These are phyloP conservation scores for Cercospora janseana DNA, from an alignment of 2,329 filamentous ascomycete species.

Conservation along the genomic window DNA sequence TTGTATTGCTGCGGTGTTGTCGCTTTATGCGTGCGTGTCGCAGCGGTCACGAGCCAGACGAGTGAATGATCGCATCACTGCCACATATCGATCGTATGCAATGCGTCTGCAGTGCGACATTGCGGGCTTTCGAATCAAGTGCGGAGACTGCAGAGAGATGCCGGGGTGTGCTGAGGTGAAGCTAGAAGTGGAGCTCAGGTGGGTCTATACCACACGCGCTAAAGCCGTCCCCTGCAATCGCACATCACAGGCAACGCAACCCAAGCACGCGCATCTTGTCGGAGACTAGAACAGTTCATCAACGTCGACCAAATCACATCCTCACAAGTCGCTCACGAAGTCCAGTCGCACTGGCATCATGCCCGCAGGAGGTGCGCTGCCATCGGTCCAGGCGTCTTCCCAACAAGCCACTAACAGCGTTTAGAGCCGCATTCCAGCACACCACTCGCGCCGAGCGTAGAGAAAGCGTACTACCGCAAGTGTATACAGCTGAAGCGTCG, in stretches of 20 bases:
- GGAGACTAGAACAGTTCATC: neutral
- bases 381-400: neutral
- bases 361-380: conserved; percentile 7
- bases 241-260: conserved; percentile 1
- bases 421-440: conserved; percentile 29
- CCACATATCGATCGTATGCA: no score
- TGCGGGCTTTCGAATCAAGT: no score
- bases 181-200: conserved; percentile 4
- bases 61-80: no score
- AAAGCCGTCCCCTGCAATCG: neutral
- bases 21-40: no score
- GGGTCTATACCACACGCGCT: conserved; percentile 4
- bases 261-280: neutral
- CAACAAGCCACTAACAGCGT: neutral
- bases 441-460: conserved; percentile 79
- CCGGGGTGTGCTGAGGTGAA: neutral
- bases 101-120: no score
- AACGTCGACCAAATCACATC: neutral
- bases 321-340: neutral
- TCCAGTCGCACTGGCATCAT: neutral
- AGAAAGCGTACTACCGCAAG: conserved; percentile 94
- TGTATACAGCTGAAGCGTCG: conserved; percentile 92
- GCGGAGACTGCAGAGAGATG: no score
- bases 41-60: no score
- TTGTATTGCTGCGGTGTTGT: no score